Conservation (phyloP, 306 rosid genomes). For the Oemleria cerasiformis region DNA sequence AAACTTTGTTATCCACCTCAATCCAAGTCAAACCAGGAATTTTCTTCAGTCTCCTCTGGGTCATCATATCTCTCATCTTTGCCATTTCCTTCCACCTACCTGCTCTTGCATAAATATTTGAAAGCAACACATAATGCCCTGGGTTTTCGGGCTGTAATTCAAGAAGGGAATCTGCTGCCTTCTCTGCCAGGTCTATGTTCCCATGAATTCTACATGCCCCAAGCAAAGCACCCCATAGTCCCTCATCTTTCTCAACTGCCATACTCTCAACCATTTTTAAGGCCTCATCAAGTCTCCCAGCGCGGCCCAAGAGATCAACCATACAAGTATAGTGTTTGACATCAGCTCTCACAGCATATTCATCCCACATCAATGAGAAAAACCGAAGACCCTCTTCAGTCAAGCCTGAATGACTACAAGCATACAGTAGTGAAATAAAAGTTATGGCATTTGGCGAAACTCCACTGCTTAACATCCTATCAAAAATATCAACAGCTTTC, state of each 20-base stretch:
- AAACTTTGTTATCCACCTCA: conserved; percentile 50
- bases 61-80: conserved; percentile 53
- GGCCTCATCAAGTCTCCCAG: conserved; percentile 74
- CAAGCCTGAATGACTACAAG: conserved; percentile 78
- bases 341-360: conserved; percentile 54
- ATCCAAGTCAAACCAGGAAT: conserved; percentile 77
- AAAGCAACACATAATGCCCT: conserved; percentile 68
- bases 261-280: conserved; percentile 46
- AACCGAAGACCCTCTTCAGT: conserved; percentile 58
- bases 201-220: conserved; percentile 74
- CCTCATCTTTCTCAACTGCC: conserved; percentile 58
- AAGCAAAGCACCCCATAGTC: conserved; percentile 76
- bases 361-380: conserved; percentile 55
- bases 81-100: conserved; percentile 71
- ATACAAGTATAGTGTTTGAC: conserved; percentile 76
- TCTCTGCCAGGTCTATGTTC: conserved; percentile 63
- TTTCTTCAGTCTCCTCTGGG: conserved; percentile 59
- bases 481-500: conserved; percentile 55
- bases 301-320: conserved; percentile 83
- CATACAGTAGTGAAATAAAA: conserved; percentile 70
- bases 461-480: conserved; percentile 50
- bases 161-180: conserved; percentile 57
- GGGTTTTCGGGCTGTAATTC: conserved; percentile 61
- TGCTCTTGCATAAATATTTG: conserved; percentile 74
- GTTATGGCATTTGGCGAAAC: conserved; percentile 57